These are phyloP conservation scores for Galeopsis tetrahit DNA, from an alignment of 257 asterid species.

Conservation along the genomic window DNA sequence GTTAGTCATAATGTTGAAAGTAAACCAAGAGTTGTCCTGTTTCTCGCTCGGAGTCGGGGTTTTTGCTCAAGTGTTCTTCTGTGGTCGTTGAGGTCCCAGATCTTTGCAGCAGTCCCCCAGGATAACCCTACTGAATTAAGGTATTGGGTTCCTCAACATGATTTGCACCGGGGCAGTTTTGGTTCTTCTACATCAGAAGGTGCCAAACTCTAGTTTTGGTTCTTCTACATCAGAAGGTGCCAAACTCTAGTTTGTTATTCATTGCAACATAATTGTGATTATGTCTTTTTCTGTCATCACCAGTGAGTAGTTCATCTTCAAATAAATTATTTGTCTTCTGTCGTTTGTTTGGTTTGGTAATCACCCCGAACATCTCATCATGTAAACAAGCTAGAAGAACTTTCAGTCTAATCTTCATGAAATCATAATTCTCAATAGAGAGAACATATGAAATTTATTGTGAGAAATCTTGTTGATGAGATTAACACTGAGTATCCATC, in stretches of 20 bases:
- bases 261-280: not conserved
- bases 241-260: constrained; percentile 29
- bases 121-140: constrained; percentile 23
- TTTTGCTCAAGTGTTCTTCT: constrained; percentile 36
- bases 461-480: too few species aligned
- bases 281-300: constrained; percentile 25
- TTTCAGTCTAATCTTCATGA: too few species aligned
- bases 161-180: constrained; percentile 34
- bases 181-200: constrained; percentile 49
- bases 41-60: constrained; percentile 38
- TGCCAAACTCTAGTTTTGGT: too few species aligned
- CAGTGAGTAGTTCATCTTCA: too few species aligned
- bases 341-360: too few species aligned
- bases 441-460: too few species aligned
- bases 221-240: too few species aligned
- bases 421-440: too few species aligned
- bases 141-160: constrained; percentile 36
- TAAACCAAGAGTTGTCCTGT: constrained; percentile 35
- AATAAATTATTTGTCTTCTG: too few species aligned
- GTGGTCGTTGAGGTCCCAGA: constrained; percentile 39
- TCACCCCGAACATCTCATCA: too few species aligned
- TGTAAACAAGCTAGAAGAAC: too few species aligned
- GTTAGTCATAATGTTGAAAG: constrained; percentile 45
- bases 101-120: constrained; percentile 23
- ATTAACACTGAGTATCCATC: too few species aligned